Evolutionary conservation across 2,329 filamentous ascomycete genomes (phyloP).

Genomic region (Botrytis fragariae): DNA sequence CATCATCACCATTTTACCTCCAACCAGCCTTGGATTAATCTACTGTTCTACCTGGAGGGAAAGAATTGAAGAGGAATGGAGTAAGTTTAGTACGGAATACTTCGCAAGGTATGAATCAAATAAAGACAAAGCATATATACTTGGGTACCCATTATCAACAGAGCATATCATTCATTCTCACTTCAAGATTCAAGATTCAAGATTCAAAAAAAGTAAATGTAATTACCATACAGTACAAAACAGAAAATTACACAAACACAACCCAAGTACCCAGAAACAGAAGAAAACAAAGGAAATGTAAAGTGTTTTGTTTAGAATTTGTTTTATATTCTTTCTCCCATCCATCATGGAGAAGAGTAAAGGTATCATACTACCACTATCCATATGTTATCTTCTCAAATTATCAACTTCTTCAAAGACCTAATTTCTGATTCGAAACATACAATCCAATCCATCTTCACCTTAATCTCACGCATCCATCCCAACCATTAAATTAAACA

Average conservation of each 20-base stretch:
- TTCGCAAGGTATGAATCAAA: too few species aligned
- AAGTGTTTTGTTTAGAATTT: neutral
- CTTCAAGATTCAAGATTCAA: too few species aligned
- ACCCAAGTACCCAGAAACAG: neutral
- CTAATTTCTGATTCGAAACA: neutral
- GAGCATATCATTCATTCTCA: neutral
- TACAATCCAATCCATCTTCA: slow-evolving; percentile 11
- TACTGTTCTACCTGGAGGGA: too few species aligned
- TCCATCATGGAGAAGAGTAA: neutral
- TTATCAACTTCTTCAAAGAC: neutral
- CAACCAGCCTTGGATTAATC: too few species aligned
- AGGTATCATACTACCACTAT: slow-evolving; percentile 2
- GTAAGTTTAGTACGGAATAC: too few species aligned
- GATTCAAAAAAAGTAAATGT: neutral
- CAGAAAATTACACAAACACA: neutral
- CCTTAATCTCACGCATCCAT: neutral
- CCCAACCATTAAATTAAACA: slow-evolving; percentile 13
- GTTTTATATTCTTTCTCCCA: neutral
- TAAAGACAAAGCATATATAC: too few species aligned
- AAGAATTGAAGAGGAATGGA: too few species aligned
- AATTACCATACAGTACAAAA: neutral
- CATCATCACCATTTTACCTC: too few species aligned
- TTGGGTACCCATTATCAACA: neutral
- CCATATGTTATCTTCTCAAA: neutral
- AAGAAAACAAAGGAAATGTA: neutral